Percentiles rank a stretch among this genome's conserved stretches.
These are phyloP conservation scores for Yamadazyma jaroonii DNA, from an alignment of 1,139 yeast species.

Conservation along the genomic window DNA sequence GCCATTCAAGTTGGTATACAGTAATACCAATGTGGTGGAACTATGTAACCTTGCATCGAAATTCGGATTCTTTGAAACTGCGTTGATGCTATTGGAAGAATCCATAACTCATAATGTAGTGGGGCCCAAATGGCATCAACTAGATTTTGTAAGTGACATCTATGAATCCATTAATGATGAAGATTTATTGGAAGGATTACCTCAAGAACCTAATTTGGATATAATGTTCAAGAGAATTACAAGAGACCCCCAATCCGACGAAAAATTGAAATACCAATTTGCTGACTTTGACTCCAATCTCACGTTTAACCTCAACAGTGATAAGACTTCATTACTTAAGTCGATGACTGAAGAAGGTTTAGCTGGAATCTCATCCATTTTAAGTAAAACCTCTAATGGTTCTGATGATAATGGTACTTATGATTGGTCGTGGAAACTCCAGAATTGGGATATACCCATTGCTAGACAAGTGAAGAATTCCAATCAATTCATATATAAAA, in stretches of 20 bases:
- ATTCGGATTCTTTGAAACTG: constrained; percentile 39
- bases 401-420: constrained; percentile 12
- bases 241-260: constrained; percentile 31
- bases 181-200: constrained; percentile 64
- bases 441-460: constrained; percentile 65
- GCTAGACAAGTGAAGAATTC: constrained; percentile 28
- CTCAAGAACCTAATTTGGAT: constrained; percentile 51
- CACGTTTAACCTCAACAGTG: constrained; percentile 15
- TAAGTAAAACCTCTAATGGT: constrained; percentile 13
- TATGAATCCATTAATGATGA: constrained; percentile 55
- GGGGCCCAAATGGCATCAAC: constrained; percentile 14
- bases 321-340: constrained; percentile 19
- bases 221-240: constrained; percentile 47
- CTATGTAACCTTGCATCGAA: constrained; percentile 36
- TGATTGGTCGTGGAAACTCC: constrained; percentile 70
- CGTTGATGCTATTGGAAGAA: constrained; percentile 59
- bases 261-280: constrained; percentile 50
- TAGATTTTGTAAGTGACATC: constrained; percentile 27
- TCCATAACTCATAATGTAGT: constrained; percentile 10
- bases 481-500: constrained; percentile 45
- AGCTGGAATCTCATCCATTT: constrained; percentile 45
- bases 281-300: constrained; percentile 52
- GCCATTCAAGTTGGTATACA: constrained; percentile 34
- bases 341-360: constrained; percentile 47
- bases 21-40: constrained; percentile 25